phyloP scores from a whole-genome alignment of 2,329 filamentous ascomycete species.

The Fusarium musae region DNA sequence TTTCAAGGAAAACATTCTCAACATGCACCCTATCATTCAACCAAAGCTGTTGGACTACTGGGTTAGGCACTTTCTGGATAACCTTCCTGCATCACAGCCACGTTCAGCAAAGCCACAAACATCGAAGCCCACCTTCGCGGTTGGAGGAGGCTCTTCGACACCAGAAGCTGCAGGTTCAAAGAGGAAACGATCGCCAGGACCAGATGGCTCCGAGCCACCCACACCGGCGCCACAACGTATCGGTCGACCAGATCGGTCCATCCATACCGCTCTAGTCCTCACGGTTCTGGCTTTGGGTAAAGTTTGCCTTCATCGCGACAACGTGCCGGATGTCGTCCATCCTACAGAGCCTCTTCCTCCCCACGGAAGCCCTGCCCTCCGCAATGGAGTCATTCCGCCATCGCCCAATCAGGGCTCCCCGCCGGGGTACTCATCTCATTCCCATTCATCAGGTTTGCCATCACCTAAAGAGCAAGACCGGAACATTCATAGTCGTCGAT shows the following conservation, averaged over 20 bases:
- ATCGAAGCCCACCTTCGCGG: conserved; percentile 49
- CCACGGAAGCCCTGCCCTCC: conserved; percentile 53
- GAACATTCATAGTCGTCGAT: conserved; percentile 58
- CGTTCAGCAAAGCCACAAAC: conserved; percentile 45
- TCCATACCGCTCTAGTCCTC: conserved; percentile 84
- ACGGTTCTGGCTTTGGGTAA: conserved; percentile 88
- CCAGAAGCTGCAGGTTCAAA: conserved; percentile 55
- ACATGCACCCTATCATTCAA: conserved; percentile 72
- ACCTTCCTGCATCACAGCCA: conserved; percentile 52
- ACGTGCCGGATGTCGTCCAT: conserved; percentile 67
- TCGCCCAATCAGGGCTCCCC: conserved; percentile 68
- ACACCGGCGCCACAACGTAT: conserved; percentile 52
- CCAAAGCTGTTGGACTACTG: conserved; percentile 63
- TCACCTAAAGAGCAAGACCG: conserved; percentile 65
- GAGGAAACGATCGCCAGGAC: conserved; percentile 65
- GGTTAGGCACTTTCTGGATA: conserved; percentile 64
- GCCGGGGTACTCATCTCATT: conserved; percentile 56
- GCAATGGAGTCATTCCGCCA: conserved; percentile 60
- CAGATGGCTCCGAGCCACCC: conserved; percentile 49
- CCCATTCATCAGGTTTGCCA: conserved; percentile 61
- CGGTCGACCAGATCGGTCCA: conserved; percentile 70
- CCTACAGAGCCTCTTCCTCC: conserved; percentile 45
- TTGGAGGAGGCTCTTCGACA: conserved; percentile 43
- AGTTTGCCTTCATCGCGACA: conserved; percentile 71
- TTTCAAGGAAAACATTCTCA: conserved; percentile 71